Conservation (phyloP, 1,139 yeast species). For the Pneumocystis murina region DNA sequence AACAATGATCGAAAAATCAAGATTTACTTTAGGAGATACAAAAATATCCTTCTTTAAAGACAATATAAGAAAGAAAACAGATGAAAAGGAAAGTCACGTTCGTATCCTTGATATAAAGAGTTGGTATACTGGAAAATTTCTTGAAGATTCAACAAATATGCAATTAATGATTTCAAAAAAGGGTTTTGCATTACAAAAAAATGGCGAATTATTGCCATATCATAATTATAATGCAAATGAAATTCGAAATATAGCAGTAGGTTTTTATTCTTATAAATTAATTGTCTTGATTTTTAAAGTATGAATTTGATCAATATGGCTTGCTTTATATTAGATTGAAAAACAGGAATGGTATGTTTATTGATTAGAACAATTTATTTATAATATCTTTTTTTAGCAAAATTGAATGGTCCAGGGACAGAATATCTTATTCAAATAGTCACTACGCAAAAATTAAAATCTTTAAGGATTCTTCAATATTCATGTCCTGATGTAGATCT, state of each 20-base stretch:
- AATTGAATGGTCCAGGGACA: neutral
- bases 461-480: neutral
- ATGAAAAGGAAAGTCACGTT: neutral
- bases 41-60: neutral
- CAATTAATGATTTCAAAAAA: neutral
- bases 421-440: neutral
- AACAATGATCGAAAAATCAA: neutral
- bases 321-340: neutral
- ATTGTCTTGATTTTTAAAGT: neutral
- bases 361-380: neutral
- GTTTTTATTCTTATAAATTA: neutral
- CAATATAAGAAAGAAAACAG: neutral
- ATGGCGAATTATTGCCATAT: neutral
- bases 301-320: neutral
- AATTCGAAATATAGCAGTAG: neutral
- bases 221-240: neutral
- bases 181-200: neutral
- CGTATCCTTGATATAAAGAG: neutral
- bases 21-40: neutral
- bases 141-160: neutral
- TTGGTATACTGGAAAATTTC: neutral
- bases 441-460: neutral
- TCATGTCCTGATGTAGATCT: neutral
- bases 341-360: neutral
- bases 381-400: neutral